These are phyloP conservation scores for Fraxinus greggii DNA, from an alignment of 305 asterid species.

Conservation along the genomic window DNA sequence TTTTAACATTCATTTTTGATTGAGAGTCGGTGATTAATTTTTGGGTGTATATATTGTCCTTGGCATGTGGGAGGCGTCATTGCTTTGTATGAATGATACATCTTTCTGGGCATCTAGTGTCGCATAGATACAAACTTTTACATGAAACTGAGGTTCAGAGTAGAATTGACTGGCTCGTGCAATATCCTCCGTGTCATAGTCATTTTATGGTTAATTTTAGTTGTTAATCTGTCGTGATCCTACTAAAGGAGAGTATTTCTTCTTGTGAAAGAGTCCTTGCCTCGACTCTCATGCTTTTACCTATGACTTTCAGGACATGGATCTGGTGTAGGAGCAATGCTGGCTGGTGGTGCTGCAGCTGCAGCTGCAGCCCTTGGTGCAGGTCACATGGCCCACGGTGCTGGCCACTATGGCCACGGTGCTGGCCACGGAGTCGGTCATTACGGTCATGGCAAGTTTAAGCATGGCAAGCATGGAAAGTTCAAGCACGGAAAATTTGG, in stretches of 20 bases:
- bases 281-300: neutral
- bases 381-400: constrained; percentile 13
- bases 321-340: constrained; percentile 33
- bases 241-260: neutral
- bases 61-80: neutral
- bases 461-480: constrained; percentile 24
- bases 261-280: neutral
- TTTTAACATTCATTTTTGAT: too few species aligned
- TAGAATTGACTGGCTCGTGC: neutral
- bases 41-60: neutral
- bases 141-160: neutral
- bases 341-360: constrained; percentile 56
- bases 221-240: neutral
- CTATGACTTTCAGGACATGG: constrained; percentile 35
- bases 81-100: neutral
- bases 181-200: neutral
- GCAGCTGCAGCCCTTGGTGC: constrained; percentile 43
- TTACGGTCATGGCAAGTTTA: constrained; percentile 37
- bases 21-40: neutral
- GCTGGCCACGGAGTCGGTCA: constrained; percentile 23
- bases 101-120: neutral
- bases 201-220: neutral
- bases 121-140: neutral
- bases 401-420: constrained; percentile 12
- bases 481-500: constrained; percentile 24